These are phyloP conservation scores for Lotus japonicus DNA, from an alignment of 306 rosid genomes.

Conservation along the genomic window DNA sequence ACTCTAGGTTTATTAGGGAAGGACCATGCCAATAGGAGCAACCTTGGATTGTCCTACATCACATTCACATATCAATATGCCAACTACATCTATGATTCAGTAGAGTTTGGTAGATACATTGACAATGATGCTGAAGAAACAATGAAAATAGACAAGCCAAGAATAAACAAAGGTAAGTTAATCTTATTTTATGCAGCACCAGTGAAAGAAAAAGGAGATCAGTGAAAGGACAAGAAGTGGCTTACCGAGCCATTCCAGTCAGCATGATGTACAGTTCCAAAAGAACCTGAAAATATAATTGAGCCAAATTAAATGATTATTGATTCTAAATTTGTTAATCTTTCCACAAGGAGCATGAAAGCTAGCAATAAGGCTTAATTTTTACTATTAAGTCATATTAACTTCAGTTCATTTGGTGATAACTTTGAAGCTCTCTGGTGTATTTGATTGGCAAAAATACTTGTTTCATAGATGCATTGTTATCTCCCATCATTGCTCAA, in stretches of 20 bases:
- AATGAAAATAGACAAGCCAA: too few species aligned
- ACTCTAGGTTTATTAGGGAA: too few species aligned
- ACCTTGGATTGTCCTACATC: too few species aligned
- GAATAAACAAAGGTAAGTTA: not conserved
- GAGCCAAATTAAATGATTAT: slow-evolving; percentile 5
- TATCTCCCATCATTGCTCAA: too few species aligned
- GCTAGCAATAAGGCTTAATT: not conserved
- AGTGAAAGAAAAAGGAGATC: not conserved
- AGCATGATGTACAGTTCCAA: slow-evolving; percentile 98
- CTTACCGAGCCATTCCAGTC: slow-evolving; percentile 99
- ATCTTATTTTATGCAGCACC: not conserved
- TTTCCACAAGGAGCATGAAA: slow-evolving; percentile 19
- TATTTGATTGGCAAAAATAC: not conserved
- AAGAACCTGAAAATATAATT: slow-evolving; percentile 70
- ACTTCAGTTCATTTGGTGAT: not conserved
- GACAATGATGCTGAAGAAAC: not conserved
- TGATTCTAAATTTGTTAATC: slow-evolving; percentile 4
- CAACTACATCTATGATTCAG: too few species aligned
- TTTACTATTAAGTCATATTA: not conserved
- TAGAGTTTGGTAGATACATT: too few species aligned
- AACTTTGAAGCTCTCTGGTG: not conserved
- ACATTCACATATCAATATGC: too few species aligned
- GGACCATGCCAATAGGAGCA: too few species aligned
- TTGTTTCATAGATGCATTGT: too few species aligned
- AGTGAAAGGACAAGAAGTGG: not conserved